Percentiles rank a stretch among this genome's conserved stretches.
These are phyloP conservation scores for Centella asiatica DNA, from an alignment of 129 eudicot species.

Conservation along the genomic window DNA sequence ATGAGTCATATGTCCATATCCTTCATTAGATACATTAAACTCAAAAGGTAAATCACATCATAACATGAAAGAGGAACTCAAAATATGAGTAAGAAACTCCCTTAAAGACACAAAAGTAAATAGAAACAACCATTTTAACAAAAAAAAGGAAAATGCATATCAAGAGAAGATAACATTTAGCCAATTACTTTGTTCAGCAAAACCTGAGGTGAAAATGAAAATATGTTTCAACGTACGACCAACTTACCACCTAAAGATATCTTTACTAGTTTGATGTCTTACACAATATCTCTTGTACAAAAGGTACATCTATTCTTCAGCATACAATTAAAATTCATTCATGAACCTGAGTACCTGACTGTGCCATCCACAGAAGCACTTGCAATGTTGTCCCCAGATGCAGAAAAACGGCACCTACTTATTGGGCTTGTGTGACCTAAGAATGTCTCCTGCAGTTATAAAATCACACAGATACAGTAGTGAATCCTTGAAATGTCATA, in stretches of 20 bases:
- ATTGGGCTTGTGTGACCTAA: constrained; percentile 97
- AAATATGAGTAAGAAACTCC: neutral
- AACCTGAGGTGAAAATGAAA: no score
- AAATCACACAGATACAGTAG: constrained; percentile 8
- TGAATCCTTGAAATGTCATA: constrained; percentile 9
- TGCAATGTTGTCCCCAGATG: constrained; percentile 92
- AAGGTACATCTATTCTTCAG: neutral
- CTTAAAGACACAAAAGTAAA: no score
- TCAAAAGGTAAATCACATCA: neutral
- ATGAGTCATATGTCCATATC: constrained; percentile 93
- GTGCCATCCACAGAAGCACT: constrained; percentile 99
- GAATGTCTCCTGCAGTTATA: constrained; percentile 65
- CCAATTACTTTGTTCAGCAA: no score
- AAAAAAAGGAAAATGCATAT: no score
- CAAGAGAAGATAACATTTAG: no score
- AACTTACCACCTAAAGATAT: no score
- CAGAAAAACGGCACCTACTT: constrained; percentile 87
- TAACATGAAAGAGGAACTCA: constrained; percentile 5
- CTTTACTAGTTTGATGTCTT: neutral
- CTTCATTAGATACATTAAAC: constrained; percentile 30
- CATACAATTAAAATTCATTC: neutral
- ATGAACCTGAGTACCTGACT: constrained; percentile 60
- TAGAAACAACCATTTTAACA: no score
- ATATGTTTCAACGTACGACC: no score
- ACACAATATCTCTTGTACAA: neutral